Conservation (phyloP, 495 filamentous ascomycete genomes). For the Neurospora discreta region DNA sequence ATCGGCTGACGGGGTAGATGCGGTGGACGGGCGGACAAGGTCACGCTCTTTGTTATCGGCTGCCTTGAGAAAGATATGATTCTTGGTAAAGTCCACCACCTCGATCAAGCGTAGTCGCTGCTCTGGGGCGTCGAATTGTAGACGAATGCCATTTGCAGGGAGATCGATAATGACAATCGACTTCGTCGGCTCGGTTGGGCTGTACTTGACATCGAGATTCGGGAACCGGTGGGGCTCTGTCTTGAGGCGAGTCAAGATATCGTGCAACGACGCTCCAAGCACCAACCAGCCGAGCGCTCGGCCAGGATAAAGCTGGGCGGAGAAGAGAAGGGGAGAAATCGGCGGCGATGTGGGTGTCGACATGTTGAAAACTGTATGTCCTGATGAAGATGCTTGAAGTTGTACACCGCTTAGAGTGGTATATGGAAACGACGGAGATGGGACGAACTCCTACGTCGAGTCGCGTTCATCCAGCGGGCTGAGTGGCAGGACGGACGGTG, state of each 20-base stretch:
- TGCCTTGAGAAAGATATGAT: conserved; percentile 63
- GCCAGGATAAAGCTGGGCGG: conserved; percentile 64
- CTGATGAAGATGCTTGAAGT: neutral
- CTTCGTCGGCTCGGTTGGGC: conserved; percentile 54
- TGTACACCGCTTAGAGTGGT: neutral
- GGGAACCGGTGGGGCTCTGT: conserved; percentile 72
- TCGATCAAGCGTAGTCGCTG: conserved; percentile 87
- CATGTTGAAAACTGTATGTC: conserved; percentile 6
- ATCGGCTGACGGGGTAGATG: conserved; percentile 21
- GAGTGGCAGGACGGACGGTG: neutral
- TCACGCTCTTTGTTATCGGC: conserved; percentile 69
- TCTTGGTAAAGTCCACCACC: conserved; percentile 82
- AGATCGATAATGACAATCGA: conserved; percentile 62
- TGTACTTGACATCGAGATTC: conserved; percentile 70
- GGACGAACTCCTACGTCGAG: neutral
- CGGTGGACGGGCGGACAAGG: conserved; percentile 52
- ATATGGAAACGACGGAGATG: neutral
- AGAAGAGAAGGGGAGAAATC: conserved; percentile 52
- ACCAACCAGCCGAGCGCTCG: conserved; percentile 72
- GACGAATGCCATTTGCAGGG: conserved; percentile 72
- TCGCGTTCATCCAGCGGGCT: neutral
- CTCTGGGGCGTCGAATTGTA: conserved; percentile 89
- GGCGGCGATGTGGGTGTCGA: conserved; percentile 52
- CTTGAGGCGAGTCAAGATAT: conserved; percentile 74
- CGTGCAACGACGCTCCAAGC: conserved; percentile 82